These are phyloP conservation scores for Lecanoromycetidae sp. DNA, from an alignment of 2,329 filamentous ascomycete genomes.

Conservation along the genomic window DNA sequence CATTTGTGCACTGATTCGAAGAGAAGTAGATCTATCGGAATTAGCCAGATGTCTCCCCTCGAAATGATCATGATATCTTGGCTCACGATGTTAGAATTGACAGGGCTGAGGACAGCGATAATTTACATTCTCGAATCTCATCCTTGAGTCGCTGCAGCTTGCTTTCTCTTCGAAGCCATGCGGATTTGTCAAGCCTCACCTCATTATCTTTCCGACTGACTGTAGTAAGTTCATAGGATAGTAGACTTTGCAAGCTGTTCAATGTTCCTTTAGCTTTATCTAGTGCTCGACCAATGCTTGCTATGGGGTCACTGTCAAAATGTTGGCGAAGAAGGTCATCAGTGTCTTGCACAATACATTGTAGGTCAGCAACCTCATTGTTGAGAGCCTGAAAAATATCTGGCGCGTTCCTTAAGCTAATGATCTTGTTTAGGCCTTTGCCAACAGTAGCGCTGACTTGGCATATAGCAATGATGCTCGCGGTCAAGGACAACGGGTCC, in stretches of 20 bases:
- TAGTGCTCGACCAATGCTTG: not conserved
- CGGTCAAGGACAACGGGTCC: constrained; percentile 13
- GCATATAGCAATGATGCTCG: constrained; percentile 11
- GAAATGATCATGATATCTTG: not conserved
- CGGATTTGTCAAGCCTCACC: not conserved
- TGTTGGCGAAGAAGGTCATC: not conserved
- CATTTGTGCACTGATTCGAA: not conserved
- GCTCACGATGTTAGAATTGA: not conserved
- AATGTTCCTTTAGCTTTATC: constrained; percentile 1
- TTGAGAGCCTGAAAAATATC: constrained; percentile 11
- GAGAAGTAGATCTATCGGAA: not conserved
- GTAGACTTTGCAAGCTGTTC: not conserved
- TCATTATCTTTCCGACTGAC: not conserved
- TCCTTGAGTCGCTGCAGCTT: constrained; percentile 3
- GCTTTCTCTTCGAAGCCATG: not conserved
- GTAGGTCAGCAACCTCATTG: constrained; percentile 14
- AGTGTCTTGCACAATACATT: constrained; percentile 1
- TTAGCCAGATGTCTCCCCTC: not conserved
- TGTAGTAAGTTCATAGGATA: constrained; percentile 11
- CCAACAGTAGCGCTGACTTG: not conserved
- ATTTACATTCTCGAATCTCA: not conserved
- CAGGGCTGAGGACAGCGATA: constrained; percentile 1
- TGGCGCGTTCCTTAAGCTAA: constrained; percentile 2
- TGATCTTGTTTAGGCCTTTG: constrained; percentile 9
- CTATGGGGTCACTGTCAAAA: not conserved